Percentiles rank a stretch among this genome's conserved stretches.
These are phyloP conservation scores for Madurella fahalii DNA, from an alignment of 2,329 filamentous ascomycete species.

Conservation along the genomic window DNA sequence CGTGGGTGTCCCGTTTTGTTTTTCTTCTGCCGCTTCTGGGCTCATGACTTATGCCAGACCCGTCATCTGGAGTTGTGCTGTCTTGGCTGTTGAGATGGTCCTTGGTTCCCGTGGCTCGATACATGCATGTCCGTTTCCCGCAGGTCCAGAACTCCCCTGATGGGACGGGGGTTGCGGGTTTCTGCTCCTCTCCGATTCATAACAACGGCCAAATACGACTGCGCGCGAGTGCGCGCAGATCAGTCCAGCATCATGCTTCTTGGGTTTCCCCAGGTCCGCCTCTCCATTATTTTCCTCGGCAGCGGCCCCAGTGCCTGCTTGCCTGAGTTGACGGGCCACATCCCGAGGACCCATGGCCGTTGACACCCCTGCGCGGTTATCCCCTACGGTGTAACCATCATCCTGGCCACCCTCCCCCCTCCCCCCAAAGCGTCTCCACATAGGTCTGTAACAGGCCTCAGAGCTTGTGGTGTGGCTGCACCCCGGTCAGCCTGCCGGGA, in stretches of 20 bases:
- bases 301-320: no score
- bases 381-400: constrained; percentile 18
- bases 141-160: no score
- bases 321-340: constrained; percentile 2
- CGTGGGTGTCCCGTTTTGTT: no score
- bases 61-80: constrained; percentile 8
- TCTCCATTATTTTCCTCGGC: no score
- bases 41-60: constrained; percentile 25
- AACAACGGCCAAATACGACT: no score
- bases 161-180: no score
- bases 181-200: no score
- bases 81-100: background rate
- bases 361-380: constrained; percentile 7
- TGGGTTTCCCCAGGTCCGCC: no score
- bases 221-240: no score
- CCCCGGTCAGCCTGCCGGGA: constrained; percentile 30
- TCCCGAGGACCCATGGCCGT: constrained; percentile 1
- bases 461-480: constrained; percentile 32
- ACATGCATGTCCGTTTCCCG: constrained; percentile 27
- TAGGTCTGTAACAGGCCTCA: constrained; percentile 41
- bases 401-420: constrained; percentile 28
- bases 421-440: constrained; percentile 22
- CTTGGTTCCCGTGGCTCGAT: constrained; percentile 16
- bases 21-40: no score
- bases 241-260: no score